Percentiles rank a stretch among this genome's conserved stretches.
Conservation (phyloP, 257 asterid genomes). For the Jacaranda copaia region DNA sequence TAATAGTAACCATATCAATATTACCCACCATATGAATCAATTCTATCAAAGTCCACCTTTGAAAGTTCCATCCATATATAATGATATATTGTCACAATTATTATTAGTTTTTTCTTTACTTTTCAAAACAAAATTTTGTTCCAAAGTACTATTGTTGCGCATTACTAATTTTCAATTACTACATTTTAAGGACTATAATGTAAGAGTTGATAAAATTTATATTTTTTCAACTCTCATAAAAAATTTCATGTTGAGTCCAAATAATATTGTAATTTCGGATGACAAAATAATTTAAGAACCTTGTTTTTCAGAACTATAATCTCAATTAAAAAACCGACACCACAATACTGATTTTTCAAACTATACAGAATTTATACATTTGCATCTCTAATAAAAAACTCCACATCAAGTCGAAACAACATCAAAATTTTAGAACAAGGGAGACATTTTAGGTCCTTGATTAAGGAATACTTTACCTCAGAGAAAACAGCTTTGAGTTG, state of each 20-base stretch:
- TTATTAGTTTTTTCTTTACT: no score
- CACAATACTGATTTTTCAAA: no score
- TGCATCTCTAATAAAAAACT: no score
- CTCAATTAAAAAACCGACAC: no score
- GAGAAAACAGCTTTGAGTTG: slow-evolving; percentile 76
- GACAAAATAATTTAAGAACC: no score
- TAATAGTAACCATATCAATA: neutral
- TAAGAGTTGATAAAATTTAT: no score
- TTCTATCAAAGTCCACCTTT: neutral
- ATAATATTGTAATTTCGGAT: no score
- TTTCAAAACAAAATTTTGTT: neutral
- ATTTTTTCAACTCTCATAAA: no score
- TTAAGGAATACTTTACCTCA: slow-evolving; percentile 52
- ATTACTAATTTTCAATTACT: neutral
- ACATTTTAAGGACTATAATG: neutral
- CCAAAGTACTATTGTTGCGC: neutral
- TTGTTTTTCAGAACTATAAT: no score
- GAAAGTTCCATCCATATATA: neutral
- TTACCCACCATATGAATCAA: neutral
- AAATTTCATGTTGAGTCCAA: no score
- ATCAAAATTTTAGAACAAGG: neutral
- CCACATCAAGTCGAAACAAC: no score
- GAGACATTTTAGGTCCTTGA: neutral
- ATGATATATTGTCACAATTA: neutral
- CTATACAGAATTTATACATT: no score